Percentiles rank a stretch among this genome's conserved stretches.
Evolutionary conservation across 2,329 filamentous ascomycete genomes (phyloP).

Genomic region (Calonectria naviculata): DNA sequence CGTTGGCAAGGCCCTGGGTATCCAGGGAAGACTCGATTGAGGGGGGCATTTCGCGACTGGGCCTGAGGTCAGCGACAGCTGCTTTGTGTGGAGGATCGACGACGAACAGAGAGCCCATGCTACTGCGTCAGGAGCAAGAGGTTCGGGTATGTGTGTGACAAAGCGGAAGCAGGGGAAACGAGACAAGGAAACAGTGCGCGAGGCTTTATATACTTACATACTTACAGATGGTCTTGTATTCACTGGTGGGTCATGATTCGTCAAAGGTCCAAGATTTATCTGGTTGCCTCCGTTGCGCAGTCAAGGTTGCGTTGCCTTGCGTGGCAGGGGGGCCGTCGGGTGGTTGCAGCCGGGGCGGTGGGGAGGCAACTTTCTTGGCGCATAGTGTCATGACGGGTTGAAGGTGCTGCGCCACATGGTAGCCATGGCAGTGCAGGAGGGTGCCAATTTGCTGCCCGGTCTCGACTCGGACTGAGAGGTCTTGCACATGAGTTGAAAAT

Average conservation of each 20-base stretch:
- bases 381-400: conserved; percentile 17
- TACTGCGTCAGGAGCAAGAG: conserved; percentile 13
- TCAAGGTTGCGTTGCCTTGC: conserved; percentile 20
- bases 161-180: neutral
- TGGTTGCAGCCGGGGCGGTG: neutral
- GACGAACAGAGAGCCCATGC: conserved; percentile 43
- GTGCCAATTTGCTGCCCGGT: neutral
- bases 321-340: conserved; percentile 1
- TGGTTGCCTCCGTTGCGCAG: conserved; percentile 19
- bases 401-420: conserved; percentile 14
- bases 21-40: conserved; percentile 61
- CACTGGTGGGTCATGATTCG: conserved; percentile 10
- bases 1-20: conserved; percentile 61
- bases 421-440: conserved; percentile 8
- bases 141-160: neutral
- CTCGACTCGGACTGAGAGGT: neutral
- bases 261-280: conserved; percentile 9
- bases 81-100: conserved; percentile 30
- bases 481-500: neutral
- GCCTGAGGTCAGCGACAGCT: conserved; percentile 36
- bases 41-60: conserved; percentile 48
- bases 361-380: conserved; percentile 17
- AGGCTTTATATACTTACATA: conserved; percentile 4
- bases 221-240: conserved; percentile 14
- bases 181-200: neutral